Conservation (phyloP, 495 filamentous ascomycete genomes). For the Penicillium steckii region DNA sequence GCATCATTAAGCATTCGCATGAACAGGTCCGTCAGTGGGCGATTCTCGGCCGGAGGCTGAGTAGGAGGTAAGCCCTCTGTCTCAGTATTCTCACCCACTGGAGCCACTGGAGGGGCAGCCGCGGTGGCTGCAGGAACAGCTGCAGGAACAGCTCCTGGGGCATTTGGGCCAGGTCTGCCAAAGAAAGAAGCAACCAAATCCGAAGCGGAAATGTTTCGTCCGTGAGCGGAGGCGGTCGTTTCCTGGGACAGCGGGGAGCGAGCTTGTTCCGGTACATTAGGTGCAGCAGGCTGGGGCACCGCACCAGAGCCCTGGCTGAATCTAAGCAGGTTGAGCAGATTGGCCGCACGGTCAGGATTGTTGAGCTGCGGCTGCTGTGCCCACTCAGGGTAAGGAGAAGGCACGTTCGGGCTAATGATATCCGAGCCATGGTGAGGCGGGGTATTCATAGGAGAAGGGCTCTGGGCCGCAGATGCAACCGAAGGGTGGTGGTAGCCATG, state of each 20-base stretch:
- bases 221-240: slow-evolving; percentile 42
- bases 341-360: slow-evolving; percentile 61
- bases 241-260: slow-evolving; percentile 39
- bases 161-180: slow-evolving; percentile 33
- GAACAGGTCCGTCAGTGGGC: slow-evolving; percentile 59
- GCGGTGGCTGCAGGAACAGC: slow-evolving; percentile 28
- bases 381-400: slow-evolving; percentile 40
- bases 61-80: slow-evolving; percentile 14
- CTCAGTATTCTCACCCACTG: background rate
- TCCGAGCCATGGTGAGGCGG: slow-evolving; percentile 50
- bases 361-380: slow-evolving; percentile 27
- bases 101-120: slow-evolving; percentile 18
- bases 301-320: slow-evolving; percentile 59
- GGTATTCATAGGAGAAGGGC: slow-evolving; percentile 42
- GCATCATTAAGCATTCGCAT: slow-evolving; percentile 58
- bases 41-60: slow-evolving; percentile 44
- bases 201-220: slow-evolving; percentile 57
- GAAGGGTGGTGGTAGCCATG: slow-evolving; percentile 49
- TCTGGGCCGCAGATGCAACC: slow-evolving; percentile 42
- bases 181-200: slow-evolving; percentile 64
- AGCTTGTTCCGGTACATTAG: slow-evolving; percentile 29
- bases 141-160: slow-evolving; percentile 23
- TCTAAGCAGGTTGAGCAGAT: slow-evolving; percentile 83
- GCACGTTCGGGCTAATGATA: slow-evolving; percentile 47
- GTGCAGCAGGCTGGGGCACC: slow-evolving; percentile 29